These are phyloP conservation scores for Racocetra persica DNA, from an alignment of 371 early-diverging fungal genomes.

Conservation along the genomic window DNA sequence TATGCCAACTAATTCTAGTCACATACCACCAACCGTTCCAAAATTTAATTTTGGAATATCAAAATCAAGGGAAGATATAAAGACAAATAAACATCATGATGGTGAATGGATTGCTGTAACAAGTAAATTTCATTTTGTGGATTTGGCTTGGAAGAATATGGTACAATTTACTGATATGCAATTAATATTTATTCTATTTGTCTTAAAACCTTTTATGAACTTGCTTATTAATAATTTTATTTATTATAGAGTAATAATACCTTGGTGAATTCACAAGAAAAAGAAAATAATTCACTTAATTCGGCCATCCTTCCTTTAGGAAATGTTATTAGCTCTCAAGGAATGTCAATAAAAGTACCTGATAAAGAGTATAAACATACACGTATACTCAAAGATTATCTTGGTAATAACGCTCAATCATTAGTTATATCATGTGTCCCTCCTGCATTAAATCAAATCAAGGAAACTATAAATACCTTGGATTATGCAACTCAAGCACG, in stretches of 20 bases:
- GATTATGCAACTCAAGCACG: slow-evolving; percentile 88
- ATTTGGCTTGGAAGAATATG: slow-evolving; percentile 99
- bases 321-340: slow-evolving; percentile 98
- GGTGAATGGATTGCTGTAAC: slow-evolving; percentile 31
- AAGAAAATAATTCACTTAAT: not conserved
- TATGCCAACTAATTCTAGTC: not conserved
- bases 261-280: slow-evolving; percentile 65
- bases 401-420: slow-evolving; percentile 92
- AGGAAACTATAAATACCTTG: slow-evolving; percentile 91
- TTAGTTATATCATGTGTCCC: slow-evolving; percentile 95
- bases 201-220: not conserved
- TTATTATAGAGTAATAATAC: slow-evolving; percentile 36
- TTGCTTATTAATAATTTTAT: not conserved
- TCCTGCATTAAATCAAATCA: slow-evolving; percentile 78
- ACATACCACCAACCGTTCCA: not conserved
- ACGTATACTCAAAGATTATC: slow-evolving; percentile 92
- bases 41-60: slow-evolving; percentile 42
- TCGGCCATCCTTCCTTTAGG: slow-evolving; percentile 96
- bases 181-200: slow-evolving; percentile 2
- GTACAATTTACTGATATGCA: slow-evolving; percentile 44
- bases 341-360: slow-evolving; percentile 51
- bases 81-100: slow-evolving; percentile 1
- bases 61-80: slow-evolving; percentile 61
- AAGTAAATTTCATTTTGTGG: slow-evolving; percentile 98
- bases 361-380: slow-evolving; percentile 98